Percentiles rank a stretch among this genome's conserved stretches.
These are phyloP conservation scores for Dimargaris xerosporica DNA, from an alignment of 192 early-diverging fungal species.

Conservation along the genomic window DNA sequence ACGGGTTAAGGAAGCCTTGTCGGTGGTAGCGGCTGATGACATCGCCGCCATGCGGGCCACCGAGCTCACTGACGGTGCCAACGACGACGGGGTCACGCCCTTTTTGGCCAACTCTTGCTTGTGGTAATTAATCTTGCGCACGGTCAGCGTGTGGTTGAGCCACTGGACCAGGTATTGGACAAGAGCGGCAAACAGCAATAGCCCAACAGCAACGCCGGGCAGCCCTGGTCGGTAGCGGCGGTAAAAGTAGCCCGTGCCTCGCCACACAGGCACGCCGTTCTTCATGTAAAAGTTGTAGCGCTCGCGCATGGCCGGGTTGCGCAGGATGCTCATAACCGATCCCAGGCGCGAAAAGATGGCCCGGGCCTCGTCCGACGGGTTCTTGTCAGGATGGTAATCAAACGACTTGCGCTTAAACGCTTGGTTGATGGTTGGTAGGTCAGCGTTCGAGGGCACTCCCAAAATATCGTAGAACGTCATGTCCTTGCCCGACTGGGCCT, in stretches of 20 bases:
- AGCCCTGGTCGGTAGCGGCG: conserved; percentile 56
- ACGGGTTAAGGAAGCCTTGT: not conserved
- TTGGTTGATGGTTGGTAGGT: conserved; percentile 37
- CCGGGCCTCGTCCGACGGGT: conserved; percentile 28
- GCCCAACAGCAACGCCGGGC: conserved; percentile 33
- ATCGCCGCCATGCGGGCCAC: too few species aligned
- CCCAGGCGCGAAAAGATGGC: conserved; percentile 48
- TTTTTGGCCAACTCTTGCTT: not conserved
- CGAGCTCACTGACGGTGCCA: not conserved
- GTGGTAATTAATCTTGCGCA: conserved; percentile 5
- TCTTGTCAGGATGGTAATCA: conserved; percentile 63
- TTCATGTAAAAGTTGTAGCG: conserved; percentile 68
- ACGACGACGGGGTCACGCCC: not conserved
- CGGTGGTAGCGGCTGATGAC: not conserved
- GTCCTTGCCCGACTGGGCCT: conserved; percentile 31
- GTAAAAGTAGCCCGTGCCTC: conserved; percentile 62
- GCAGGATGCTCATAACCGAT: conserved; percentile 47
- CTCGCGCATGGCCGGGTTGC: conserved; percentile 41
- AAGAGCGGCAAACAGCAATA: conserved; percentile 32
- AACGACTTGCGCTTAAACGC: conserved; percentile 54
- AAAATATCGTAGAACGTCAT: conserved; percentile 54
- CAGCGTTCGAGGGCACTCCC: conserved; percentile 31
- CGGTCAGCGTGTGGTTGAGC: conserved; percentile 25
- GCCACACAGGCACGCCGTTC: conserved; percentile 66
- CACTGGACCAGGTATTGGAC: conserved; percentile 50